Evolutionary conservation across 768 basidiomycete genomes (phyloP).

Genomic region (Leccinellum rugosiceps): DNA sequence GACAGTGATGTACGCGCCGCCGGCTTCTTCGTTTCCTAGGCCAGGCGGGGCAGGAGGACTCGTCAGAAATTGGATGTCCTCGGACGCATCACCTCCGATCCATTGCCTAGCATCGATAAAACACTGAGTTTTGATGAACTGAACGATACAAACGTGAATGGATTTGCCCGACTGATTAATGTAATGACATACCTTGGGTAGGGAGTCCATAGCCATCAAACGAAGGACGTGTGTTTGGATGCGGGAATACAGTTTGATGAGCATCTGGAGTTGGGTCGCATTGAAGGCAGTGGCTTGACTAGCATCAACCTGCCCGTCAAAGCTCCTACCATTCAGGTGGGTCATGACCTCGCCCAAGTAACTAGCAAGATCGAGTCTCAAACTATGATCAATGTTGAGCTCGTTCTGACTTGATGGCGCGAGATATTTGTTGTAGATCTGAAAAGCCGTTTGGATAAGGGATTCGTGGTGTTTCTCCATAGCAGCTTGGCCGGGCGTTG

Average conservation of each 20-base stretch:
- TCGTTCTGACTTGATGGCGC: conserved; percentile 95
- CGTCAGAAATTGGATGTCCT: conserved; percentile 54
- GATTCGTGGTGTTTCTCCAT: conserved; percentile 98
- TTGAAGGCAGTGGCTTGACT: conserved; percentile 83
- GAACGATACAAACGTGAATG: conserved; percentile 3
- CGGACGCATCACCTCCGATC: conserved; percentile 73
- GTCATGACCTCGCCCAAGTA: conserved; percentile 91
- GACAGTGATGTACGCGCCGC: conserved; percentile 83
- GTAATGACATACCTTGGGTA: conserved; percentile 73
- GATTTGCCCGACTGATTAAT: conserved; percentile 5
- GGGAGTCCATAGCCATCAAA: conserved; percentile 96
- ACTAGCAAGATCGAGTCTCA: conserved; percentile 90
- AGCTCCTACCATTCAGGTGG: conserved; percentile 67
- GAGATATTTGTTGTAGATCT: conserved; percentile 92
- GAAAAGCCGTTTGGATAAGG: conserved; percentile 89
- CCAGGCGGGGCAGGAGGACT: conserved; percentile 70
- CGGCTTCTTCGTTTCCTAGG: conserved; percentile 63
- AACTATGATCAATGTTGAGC: conserved; percentile 96
- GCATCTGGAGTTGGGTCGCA: conserved; percentile 91
- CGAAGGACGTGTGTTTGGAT: conserved; percentile 98
- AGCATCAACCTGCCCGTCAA: conserved; percentile 78
- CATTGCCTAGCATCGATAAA: conserved; percentile 78
- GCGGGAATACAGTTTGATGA: conserved; percentile 91
- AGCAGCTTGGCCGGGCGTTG: conserved; percentile 73
- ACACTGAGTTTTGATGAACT: conserved; percentile 88